These are phyloP conservation scores for Massospora cicadina DNA, from an alignment of 371 early-diverging fungal genomes.

Conservation along the genomic window DNA sequence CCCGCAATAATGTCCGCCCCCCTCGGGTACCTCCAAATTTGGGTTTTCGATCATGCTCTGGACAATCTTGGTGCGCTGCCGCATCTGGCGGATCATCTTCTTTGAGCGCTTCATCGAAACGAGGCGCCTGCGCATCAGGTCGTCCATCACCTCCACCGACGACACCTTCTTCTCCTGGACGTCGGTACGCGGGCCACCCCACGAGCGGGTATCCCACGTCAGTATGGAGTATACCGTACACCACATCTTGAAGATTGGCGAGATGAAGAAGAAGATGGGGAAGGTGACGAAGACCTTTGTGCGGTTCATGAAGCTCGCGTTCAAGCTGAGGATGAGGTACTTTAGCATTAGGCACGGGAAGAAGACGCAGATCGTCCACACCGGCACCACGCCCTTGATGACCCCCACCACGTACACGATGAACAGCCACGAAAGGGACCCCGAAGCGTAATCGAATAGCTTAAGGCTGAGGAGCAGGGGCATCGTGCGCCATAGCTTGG, in stretches of 20 bases:
- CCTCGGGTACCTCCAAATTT: not conserved
- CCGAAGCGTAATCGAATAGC: conserved; percentile 10
- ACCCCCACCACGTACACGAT: conserved; percentile 10
- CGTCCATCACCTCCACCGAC: conserved; percentile 2
- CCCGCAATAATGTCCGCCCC: not conserved
- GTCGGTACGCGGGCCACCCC: conserved; percentile 11
- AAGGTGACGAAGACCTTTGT: conserved; percentile 7
- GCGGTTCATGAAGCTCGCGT: conserved; percentile 10
- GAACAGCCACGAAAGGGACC: conserved; percentile 8
- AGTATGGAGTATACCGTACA: conserved; percentile 10
- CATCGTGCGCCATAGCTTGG: conserved; percentile 7
- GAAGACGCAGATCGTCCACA: conserved; percentile 8
- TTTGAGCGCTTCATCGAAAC: conserved; percentile 3
- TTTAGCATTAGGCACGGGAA: conserved; percentile 9
- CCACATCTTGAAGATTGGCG: conserved; percentile 10
- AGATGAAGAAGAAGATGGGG: conserved; percentile 9
- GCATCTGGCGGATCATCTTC: conserved; percentile 5
- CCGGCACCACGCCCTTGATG: conserved; percentile 9
- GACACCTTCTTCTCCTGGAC: conserved; percentile 2
- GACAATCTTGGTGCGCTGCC: not conserved
- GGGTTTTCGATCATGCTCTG: not conserved
- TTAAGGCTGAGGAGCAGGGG: conserved; percentile 3
- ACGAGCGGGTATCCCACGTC: conserved; percentile 8
- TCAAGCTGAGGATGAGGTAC: conserved; percentile 1
- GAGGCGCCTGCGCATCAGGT: conserved; percentile 1